Conservation (phyloP, 1,284 basidiomycete species). For the Ustilago nuda region DNA sequence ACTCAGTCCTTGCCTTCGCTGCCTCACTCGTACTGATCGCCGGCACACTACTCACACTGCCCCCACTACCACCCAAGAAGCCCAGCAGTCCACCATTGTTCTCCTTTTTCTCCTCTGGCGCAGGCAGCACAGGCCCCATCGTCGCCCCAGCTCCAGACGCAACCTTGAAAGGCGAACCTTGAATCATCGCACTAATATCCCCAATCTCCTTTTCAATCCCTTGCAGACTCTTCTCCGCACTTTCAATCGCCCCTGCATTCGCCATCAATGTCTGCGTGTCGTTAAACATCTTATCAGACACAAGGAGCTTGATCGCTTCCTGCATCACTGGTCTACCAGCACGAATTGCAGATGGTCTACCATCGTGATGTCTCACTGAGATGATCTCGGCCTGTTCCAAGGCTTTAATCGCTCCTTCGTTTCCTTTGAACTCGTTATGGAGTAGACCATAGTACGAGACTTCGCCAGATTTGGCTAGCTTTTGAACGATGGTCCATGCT, state of each 20-base stretch:
- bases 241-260: constrained; percentile 73
- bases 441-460: constrained; percentile 85
- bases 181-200: constrained; percentile 50
- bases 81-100: background rate
- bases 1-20: constrained; percentile 76
- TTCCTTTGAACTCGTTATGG: constrained; percentile 88
- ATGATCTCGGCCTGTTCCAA: constrained; percentile 93
- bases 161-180: constrained; percentile 67
- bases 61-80: constrained; percentile 11
- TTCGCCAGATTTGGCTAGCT: constrained; percentile 79
- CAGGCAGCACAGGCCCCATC: constrained; percentile 20
- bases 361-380: constrained; percentile 80
- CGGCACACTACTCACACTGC: background rate
- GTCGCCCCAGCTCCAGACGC: constrained; percentile 51
- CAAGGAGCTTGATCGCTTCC: constrained; percentile 84
- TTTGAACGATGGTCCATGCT: constrained; percentile 85
- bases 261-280: constrained; percentile 81
- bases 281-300: constrained; percentile 81
- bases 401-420: constrained; percentile 81
- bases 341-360: constrained; percentile 84
- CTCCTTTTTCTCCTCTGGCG: constrained; percentile 16
- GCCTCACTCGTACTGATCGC: constrained; percentile 71
- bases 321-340: constrained; percentile 91
- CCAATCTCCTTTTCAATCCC: constrained; percentile 81
- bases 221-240: constrained; percentile 77